Evolutionary conservation across 345 rosid species (phyloP).

Genomic region (Dipteronia dyeriana): DNA sequence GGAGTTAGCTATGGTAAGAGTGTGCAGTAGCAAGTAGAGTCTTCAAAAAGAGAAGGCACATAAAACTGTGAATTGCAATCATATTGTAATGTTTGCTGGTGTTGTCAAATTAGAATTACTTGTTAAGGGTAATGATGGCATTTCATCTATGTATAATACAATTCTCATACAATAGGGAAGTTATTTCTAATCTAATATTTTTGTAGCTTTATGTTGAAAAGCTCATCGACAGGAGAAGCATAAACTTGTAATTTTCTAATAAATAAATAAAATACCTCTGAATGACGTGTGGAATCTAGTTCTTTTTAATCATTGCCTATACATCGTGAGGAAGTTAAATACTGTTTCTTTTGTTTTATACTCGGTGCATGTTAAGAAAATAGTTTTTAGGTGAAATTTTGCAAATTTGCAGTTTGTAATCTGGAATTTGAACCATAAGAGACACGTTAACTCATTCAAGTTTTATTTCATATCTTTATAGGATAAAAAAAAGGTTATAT

Average conservation of each 20-base stretch:
- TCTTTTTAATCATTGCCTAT: neutral
- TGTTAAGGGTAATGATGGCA: neutral
- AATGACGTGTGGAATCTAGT: neutral
- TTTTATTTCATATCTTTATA: neutral
- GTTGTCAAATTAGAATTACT: neutral
- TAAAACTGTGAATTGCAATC: neutral
- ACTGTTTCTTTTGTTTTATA: neutral
- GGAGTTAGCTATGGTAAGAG: neutral
- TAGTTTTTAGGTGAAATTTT: neutral
- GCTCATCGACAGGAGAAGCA: neutral
- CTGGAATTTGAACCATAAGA: neutral
- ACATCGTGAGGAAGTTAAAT: neutral
- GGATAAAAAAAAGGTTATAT: neutral
- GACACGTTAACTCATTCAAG: neutral
- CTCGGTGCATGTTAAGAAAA: neutral
- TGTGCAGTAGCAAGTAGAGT: neutral
- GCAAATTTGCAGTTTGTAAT: neutral
- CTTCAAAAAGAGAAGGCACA: neutral
- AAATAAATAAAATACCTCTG: neutral
- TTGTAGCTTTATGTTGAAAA: neutral
- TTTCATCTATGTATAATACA: neutral
- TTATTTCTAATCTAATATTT: too few relatives aligned
- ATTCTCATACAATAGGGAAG: neutral
- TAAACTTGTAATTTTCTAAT: neutral
- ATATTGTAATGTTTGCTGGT: neutral